Percentiles rank a stretch among this genome's conserved stretches.
phyloP scores from a whole-genome alignment of 169 alveolate species.

The Cryptosporidium parvum region DNA sequence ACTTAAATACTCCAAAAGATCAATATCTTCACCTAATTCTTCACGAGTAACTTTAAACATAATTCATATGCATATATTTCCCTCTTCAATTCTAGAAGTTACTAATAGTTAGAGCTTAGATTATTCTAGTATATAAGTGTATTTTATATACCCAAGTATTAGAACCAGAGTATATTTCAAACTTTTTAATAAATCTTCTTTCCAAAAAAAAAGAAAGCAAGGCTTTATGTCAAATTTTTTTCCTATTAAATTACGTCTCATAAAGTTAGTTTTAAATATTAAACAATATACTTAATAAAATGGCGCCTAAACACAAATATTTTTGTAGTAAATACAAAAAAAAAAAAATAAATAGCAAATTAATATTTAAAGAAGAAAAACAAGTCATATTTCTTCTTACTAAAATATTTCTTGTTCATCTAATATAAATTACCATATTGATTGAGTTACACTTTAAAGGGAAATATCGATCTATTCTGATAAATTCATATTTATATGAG shows the following conservation, averaged over 20 bases:
- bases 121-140: slow-evolving; percentile 9
- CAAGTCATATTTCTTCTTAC: background rate
- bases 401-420: background rate
- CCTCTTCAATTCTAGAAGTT: background rate
- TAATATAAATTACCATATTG: background rate
- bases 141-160: background rate
- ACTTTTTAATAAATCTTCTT: background rate
- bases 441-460: background rate
- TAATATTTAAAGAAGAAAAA: background rate
- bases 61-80: slow-evolving; percentile 35
- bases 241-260: slow-evolving; percentile 7
- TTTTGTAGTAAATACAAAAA: background rate
- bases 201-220: background rate
- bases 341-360: no score
- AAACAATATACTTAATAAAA: background rate
- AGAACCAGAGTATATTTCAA: background rate
- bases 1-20: slow-evolving; percentile 78
- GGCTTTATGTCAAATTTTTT: slow-evolving; percentile 1
- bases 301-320: background rate
- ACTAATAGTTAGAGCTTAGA: background rate
- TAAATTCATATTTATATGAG: no score
- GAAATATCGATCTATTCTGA: background rate
- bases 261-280: background rate
- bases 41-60: slow-evolving; percentile 78
- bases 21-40: slow-evolving; percentile 79